A percentile compares a stretch with the other conserved stretches of the same genome.
Evolutionary conservation across 345 rosid species (phyloP).

Genomic region (Salix purpurea): DNA sequence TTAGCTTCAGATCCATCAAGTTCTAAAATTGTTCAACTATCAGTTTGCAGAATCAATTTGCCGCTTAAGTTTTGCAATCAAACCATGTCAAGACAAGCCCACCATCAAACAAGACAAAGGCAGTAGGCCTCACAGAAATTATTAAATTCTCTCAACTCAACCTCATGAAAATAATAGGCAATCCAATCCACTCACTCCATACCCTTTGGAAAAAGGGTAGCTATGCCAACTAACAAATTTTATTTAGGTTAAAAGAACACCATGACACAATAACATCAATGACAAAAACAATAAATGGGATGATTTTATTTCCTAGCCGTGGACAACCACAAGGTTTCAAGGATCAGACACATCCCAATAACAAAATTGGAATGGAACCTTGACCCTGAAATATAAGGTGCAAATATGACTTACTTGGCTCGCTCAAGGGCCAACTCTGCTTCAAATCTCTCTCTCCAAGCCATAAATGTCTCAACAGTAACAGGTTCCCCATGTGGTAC

Average conservation of each 20-base stretch:
- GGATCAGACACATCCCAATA: background rate
- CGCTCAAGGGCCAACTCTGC: slow-evolving; percentile 96
- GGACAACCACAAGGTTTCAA: no score
- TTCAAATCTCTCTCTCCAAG: slow-evolving; percentile 94
- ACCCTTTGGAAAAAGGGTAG: no score
- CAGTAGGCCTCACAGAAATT: background rate
- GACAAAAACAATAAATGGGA: no score
- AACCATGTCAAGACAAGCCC: no score
- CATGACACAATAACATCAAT: no score
- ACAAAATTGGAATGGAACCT: background rate
- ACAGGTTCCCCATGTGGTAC: slow-evolving; percentile 99
- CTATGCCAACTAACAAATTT: no score
- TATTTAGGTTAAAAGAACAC: no score
- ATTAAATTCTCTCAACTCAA: background rate
- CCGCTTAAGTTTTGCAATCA: no score
- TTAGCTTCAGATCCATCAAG: background rate
- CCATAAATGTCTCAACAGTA: slow-evolving; percentile 82
- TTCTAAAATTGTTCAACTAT: background rate
- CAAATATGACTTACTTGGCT: slow-evolving; percentile 70
- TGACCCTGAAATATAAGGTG: background rate
- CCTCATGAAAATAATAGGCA: background rate
- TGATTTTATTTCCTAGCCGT: no score
- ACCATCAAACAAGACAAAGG: no score
- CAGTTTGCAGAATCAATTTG: background rate
- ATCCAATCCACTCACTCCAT: background rate